A percentile compares a stretch with the other conserved stretches of the same genome.
These are phyloP conservation scores for Penicillium concentricum DNA, from an alignment of 2,329 filamentous ascomycete genomes.

Conservation along the genomic window DNA sequence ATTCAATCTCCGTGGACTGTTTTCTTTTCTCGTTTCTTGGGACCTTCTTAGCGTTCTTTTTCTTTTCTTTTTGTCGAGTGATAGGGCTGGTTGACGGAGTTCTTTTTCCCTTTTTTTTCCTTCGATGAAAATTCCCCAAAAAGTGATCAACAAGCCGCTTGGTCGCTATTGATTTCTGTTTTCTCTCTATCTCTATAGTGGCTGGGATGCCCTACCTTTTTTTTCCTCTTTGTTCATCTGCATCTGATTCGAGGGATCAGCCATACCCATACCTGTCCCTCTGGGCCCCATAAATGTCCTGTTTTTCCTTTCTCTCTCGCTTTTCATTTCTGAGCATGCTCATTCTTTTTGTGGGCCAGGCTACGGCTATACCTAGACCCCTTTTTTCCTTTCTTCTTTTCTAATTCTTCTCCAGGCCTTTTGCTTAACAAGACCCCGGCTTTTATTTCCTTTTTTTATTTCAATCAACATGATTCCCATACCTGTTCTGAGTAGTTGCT, in stretches of 20 bases:
- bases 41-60: slow-evolving; percentile 32
- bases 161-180: slow-evolving; percentile 16
- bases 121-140: slow-evolving; percentile 23
- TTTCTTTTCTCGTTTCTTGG: slow-evolving; percentile 18
- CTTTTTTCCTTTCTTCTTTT: slow-evolving; percentile 14
- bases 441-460: slow-evolving; percentile 16
- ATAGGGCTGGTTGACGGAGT: slow-evolving; percentile 32
- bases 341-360: slow-evolving; percentile 17
- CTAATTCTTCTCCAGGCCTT: slow-evolving; percentile 6
- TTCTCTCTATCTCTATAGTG: slow-evolving; percentile 6
- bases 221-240: slow-evolving; percentile 22
- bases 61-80: slow-evolving; percentile 22
- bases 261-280: slow-evolving; percentile 23
- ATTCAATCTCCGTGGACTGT: slow-evolving; percentile 17
- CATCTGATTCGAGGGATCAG: slow-evolving; percentile 29
- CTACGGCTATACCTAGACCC: slow-evolving; percentile 25
- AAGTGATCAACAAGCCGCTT: slow-evolving; percentile 26
- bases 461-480: slow-evolving; percentile 32
- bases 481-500: slow-evolving; percentile 30
- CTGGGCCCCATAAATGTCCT: slow-evolving; percentile 14
- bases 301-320: slow-evolving; percentile 16
- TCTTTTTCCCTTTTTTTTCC: slow-evolving; percentile 20
- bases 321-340: slow-evolving; percentile 10
- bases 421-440: background rate
- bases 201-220: slow-evolving; percentile 5